Evolutionary conservation across 257 asterid species (phyloP).

Genomic region (Pogostemon cablin): DNA sequence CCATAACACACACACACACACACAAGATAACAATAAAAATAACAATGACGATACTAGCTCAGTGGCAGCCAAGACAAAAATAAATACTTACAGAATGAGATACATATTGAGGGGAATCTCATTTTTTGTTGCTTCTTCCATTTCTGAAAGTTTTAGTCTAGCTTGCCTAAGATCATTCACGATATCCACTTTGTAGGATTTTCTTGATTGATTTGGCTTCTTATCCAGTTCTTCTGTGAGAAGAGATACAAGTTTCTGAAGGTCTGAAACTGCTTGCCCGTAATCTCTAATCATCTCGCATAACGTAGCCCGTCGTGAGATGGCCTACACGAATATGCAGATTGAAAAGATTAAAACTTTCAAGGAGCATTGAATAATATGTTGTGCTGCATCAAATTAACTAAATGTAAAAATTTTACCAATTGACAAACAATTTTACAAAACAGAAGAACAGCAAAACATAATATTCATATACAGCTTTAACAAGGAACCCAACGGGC

Average conservation of each 20-base stretch:
- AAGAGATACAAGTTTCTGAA: constrained; percentile 67
- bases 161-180: constrained; percentile 74
- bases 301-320: constrained; percentile 79
- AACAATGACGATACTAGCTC: neutral
- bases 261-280: constrained; percentile 83
- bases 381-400: constrained; percentile 17
- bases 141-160: constrained; percentile 60
- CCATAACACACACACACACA: too few relatives aligned
- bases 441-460: neutral
- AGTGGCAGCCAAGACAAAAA: neutral
- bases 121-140: constrained; percentile 80
- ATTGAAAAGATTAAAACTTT: constrained; percentile 7
- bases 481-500: too few relatives aligned
- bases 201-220: constrained; percentile 49
- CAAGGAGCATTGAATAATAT: constrained; percentile 7
- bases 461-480: neutral
- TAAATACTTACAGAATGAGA: constrained; percentile 82
- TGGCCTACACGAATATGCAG: constrained; percentile 56
- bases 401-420: constrained; percentile 16
- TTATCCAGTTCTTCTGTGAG: constrained; percentile 64
- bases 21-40: neutral
- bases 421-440: constrained; percentile 10
- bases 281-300: constrained; percentile 91
- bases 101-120: constrained; percentile 84
- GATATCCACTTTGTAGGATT: constrained; percentile 55